phyloP scores from a whole-genome alignment of 2,329 filamentous ascomycete species.

The Talaromyces sp. region DNA sequence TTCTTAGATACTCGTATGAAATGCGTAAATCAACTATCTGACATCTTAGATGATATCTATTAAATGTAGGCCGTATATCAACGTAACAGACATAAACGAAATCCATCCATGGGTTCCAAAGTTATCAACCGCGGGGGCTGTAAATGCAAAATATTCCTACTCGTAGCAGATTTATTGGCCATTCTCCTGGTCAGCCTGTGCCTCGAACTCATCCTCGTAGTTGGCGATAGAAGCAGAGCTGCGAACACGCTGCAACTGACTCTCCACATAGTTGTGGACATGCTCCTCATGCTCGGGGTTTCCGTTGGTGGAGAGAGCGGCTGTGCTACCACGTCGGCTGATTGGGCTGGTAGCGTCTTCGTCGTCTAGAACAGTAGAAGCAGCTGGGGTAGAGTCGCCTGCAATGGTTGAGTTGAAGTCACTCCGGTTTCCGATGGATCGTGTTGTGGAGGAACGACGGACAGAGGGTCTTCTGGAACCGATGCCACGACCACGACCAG shows the following conservation, averaged over 20 bases:
- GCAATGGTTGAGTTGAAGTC: slow-evolving; percentile 65
- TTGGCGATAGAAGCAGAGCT: slow-evolving; percentile 56
- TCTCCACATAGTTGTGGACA: slow-evolving; percentile 77
- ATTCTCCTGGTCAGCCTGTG: slow-evolving; percentile 52
- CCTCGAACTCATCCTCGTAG: slow-evolving; percentile 66
- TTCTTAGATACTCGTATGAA: background rate
- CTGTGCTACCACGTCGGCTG: slow-evolving; percentile 45
- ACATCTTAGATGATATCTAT: slow-evolving; percentile 5
- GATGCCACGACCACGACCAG: slow-evolving; percentile 45
- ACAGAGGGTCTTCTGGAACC: slow-evolving; percentile 57
- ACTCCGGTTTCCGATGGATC: slow-evolving; percentile 81
- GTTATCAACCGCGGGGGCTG: background rate
- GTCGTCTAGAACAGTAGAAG: slow-evolving; percentile 39
- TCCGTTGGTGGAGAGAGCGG: slow-evolving; percentile 34
- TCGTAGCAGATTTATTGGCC: slow-evolving; percentile 16
- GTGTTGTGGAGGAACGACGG: slow-evolving; percentile 76
- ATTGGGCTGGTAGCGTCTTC: slow-evolving; percentile 32
- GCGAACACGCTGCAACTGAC: slow-evolving; percentile 75
- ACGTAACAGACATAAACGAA: background rate
- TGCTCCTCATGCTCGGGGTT: slow-evolving; percentile 61
- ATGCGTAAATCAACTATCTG: slow-evolving; percentile 2
- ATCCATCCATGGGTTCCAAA: background rate
- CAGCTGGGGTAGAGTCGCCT: slow-evolving; percentile 30
- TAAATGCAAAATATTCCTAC: background rate
- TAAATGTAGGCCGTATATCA: slow-evolving; percentile 5